Evolutionary conservation across 23 red algal species (phyloP), one percentile per base, ranked within the genome.

Genomic region (Pyropia haitanensis): DNA sequence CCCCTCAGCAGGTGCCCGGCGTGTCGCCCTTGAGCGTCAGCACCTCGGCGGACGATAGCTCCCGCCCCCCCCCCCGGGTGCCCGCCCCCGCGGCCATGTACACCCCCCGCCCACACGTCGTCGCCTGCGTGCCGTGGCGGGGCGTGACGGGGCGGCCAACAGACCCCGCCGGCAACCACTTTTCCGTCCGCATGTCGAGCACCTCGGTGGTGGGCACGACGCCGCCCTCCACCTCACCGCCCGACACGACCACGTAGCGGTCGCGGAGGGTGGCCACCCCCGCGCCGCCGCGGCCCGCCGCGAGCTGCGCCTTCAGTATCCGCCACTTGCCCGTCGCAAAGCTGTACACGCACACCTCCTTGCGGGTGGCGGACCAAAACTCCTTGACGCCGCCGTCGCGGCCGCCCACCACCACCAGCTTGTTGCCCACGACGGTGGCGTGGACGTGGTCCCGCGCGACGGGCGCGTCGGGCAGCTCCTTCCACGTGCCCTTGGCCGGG

Each of bases 61-160:
- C 81, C n/a, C 63, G 71, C 0, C 58, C 17, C 6, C 71, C 81
- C 1, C 81, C 81, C 12, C 58, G 71, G 53, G 61, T 76, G 2
- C 71, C 81, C 29, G 63, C 76, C 2, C 81, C 81, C 22, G 69
- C 65, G 12, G 81, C 70, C 27, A 87, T 70, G 63, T 76, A 87
- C 14, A 87, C 70, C 48, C 76, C 64, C 7, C 71, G 4, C 10
- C 39, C 39, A 46, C 81, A 25, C 71, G 76, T 26, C 7, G 30
- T 17, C 52, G 51, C 34, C 81, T 76, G 18, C 71, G 39, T 14
- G 70, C 59, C 18, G 68, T 58, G 17, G 81, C 81, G 31, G 70
- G 33, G 2, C 81, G 63, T 8, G 81, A 87, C 46, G 70, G 71
- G 49, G 67, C 81, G 60, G 76, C 21, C 12, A 15, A 23, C 16